A percentile compares a stretch with the other conserved stretches of the same genome.
These are phyloP conservation scores for Thelonectria blattea DNA, from an alignment of 2,329 filamentous ascomycete genomes.

Conservation along the genomic window DNA sequence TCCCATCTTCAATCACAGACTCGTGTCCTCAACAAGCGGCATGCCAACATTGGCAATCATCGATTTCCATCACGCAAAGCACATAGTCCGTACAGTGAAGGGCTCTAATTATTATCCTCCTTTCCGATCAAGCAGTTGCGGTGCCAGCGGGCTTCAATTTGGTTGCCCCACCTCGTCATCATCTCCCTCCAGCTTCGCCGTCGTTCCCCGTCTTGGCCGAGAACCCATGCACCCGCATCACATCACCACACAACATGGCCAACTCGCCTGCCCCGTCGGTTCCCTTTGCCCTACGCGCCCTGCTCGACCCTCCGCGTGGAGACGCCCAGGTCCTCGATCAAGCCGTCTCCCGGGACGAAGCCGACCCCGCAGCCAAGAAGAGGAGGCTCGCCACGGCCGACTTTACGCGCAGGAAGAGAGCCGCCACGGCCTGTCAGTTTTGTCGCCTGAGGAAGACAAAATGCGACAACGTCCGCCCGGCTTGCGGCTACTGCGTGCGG, in stretches of 20 bases:
- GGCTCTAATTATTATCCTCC: too few relatives aligned
- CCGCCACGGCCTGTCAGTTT: conserved; percentile 23
- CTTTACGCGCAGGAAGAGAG: conserved; percentile 25
- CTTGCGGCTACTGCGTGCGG: conserved; percentile 19
- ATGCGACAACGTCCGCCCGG: conserved; percentile 24
- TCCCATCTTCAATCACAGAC: too few relatives aligned
- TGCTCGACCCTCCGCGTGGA: neutral
- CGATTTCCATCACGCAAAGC: too few relatives aligned
- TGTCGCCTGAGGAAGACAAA: conserved; percentile 25
- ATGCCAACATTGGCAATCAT: too few relatives aligned
- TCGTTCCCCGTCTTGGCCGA: conserved; percentile 10
- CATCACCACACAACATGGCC: neutral
- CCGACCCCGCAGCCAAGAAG: conserved; percentile 1
- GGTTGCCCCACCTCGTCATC: neutral
- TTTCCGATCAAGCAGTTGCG: too few relatives aligned
- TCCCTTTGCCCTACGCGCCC: neutral
- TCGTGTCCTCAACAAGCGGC: too few relatives aligned
- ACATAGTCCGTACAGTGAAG: too few relatives aligned
- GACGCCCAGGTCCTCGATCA: neutral
- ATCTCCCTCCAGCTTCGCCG: conserved; percentile 15
- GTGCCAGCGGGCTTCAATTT: too few relatives aligned
- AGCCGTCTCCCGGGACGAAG: neutral
- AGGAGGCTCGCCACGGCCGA: conserved; percentile 15
- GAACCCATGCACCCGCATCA: neutral
- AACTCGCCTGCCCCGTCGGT: neutral